Evolutionary conservation across 306 rosid genomes (phyloP).

Genomic region (Astragalus glycyphyllos): DNA sequence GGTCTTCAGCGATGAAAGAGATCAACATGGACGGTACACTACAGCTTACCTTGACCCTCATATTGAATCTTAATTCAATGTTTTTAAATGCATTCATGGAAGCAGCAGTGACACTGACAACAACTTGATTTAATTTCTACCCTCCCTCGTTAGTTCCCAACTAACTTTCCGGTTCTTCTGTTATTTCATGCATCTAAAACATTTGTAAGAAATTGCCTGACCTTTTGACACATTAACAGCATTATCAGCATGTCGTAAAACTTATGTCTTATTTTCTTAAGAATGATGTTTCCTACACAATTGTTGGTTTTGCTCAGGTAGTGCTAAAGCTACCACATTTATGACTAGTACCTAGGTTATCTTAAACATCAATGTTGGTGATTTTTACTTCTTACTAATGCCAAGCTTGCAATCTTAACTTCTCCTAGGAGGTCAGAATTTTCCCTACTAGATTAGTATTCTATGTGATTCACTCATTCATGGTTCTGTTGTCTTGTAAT

Average conservation of each 20-base stretch:
- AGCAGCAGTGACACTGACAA: constrained; percentile 26
- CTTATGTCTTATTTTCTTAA: constrained; percentile 13
- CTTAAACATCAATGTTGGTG: constrained; percentile 25
- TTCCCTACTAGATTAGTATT: constrained; percentile 6
- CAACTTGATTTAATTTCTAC: constrained; percentile 11
- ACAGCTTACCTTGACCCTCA: constrained; percentile 39
- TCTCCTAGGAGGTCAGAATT: constrained; percentile 12
- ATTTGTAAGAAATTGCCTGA: constrained; percentile 31
- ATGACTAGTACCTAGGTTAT: not conserved
- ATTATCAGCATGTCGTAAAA: constrained; percentile 17
- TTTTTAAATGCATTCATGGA: constrained; percentile 16
- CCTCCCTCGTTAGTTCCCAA: constrained; percentile 4
- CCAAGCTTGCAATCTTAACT: constrained; percentile 8
- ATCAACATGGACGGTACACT: constrained; percentile 69
- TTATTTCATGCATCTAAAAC: constrained; percentile 16
- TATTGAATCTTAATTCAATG: constrained; percentile 18
- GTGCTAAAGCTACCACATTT: constrained; percentile 24
- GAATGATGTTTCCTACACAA: constrained; percentile 4
- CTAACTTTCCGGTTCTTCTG: constrained; percentile 27
- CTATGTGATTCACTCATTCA: constrained; percentile 32
- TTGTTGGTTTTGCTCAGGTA: constrained; percentile 5
- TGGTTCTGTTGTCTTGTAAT: constrained; percentile 27
- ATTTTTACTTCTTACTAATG: constrained; percentile 7
- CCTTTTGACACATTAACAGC: constrained; percentile 37
- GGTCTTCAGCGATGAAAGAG: constrained; percentile 62